Base-by-base conservation (phyloP, 1,284 basidiomycete genomes). In the Ustilago cynodontis region DNA sequence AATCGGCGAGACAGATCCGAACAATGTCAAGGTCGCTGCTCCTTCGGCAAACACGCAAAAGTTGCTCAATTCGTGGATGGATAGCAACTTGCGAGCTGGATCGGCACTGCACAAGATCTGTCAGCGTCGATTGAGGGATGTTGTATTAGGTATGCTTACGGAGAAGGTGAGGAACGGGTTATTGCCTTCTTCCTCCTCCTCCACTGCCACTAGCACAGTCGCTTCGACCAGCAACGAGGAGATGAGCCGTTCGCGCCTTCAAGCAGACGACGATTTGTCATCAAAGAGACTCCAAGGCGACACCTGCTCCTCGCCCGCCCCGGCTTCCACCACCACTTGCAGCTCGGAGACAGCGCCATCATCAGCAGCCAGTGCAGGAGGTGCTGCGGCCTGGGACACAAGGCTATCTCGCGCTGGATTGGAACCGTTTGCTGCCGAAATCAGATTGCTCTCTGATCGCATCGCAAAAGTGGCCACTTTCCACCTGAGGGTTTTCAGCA, bases 31-130 rank as follows among this genome's bases (percentile, higher is more conserved):
- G 49, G 33, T 55, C 5, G 47, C 54, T 3, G 62, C 77, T 13
- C 80, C 81, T 7, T 78, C 78, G 26, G 64, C 59, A 13, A 43
- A 58, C 7, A 78, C 74, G 28, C 72, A 80, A 35, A 69, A 70
- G 24, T 29, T 82, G 54, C 71, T 82, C 53, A 76, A 71, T 45
- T 64, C 79, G 24, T 82, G 81, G 81, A 73, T 82, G 64, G 72
- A 81, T 11, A 76, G 70, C 13, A 82, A 82, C 45, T 39, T 82
- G 45, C 56, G 70, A 20, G 59, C 43, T 14, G 67, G 74, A 3
- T 74, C 79, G 11, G 41, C 78, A 13, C 61, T 82, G 50, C 71
- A 78, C 70, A 79, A 78, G 64, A 66, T 82, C 55, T 81, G 79
- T 51, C 81, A 78, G 52, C 66, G 50, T 8, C 67, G 81, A 18